Evolutionary conservation across 345 rosid genomes (phyloP).

Genomic region (Erysimum cheiranthoides): DNA sequence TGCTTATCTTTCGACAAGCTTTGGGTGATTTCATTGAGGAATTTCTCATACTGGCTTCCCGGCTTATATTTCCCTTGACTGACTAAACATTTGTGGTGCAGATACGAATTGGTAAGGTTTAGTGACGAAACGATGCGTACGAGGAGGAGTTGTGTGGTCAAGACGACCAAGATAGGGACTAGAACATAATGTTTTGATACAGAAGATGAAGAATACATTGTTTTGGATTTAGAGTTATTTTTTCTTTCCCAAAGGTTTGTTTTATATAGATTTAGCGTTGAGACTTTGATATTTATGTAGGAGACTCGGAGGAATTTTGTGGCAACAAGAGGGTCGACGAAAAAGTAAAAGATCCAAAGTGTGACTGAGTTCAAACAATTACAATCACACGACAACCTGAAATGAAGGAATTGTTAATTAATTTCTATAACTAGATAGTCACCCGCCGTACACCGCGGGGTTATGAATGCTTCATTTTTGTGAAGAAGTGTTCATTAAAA

Average conservation of each 20-base stretch:
- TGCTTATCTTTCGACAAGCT: too few species aligned
- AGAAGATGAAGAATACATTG: neutral
- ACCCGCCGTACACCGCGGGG: too few species aligned
- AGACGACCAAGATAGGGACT: neutral
- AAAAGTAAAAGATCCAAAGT: too few species aligned
- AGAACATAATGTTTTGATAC: neutral
- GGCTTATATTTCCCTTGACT: neutral
- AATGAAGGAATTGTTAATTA: too few species aligned
- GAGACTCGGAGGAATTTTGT: neutral
- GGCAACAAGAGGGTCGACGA: too few species aligned
- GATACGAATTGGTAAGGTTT: constrained; percentile 16
- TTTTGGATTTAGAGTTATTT: too few species aligned
- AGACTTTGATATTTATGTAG: neutral
- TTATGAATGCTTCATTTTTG: too few species aligned
- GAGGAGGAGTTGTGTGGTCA: constrained; percentile 22
- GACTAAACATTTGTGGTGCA: neutral
- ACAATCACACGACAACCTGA: too few species aligned
- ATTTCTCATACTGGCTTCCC: constrained; percentile 16
- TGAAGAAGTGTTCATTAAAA: too few species aligned
- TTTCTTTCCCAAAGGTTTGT: too few species aligned
- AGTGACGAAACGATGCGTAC: neutral
- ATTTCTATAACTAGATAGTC: too few species aligned
- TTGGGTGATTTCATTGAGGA: neutral
- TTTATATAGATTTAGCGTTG: neutral
- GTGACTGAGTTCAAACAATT: too few species aligned